Conservation (phyloP, 177 flowering plant species). For the Vitis hybrid region DNA sequence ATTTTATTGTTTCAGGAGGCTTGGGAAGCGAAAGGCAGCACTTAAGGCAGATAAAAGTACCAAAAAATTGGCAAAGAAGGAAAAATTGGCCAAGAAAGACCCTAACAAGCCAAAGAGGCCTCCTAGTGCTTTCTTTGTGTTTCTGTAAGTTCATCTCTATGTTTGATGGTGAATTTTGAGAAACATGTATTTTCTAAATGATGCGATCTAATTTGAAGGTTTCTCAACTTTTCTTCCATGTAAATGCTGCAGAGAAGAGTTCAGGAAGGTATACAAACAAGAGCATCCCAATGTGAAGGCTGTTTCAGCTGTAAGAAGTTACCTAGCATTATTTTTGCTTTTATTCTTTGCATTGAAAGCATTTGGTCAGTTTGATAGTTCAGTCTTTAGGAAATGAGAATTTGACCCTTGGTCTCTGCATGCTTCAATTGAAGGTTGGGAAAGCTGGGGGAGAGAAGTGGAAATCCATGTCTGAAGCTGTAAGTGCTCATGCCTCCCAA, state of each 20-base stretch:
- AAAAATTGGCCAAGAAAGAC: constrained; percentile 48
- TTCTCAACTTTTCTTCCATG: not conserved
- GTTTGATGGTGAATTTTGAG: not conserved
- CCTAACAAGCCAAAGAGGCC: constrained; percentile 91
- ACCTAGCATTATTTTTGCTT: not conserved
- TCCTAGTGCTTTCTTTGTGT: constrained; percentile 81
- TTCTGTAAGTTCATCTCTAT: constrained; percentile 46
- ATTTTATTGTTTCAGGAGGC: constrained; percentile 40
- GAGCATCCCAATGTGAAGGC: constrained; percentile 76
- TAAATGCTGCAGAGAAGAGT: constrained; percentile 61
- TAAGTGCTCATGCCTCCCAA: constrained; percentile 30
- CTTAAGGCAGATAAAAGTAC: constrained; percentile 34
- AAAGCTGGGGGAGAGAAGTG: constrained; percentile 89
- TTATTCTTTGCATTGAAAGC: not conserved
- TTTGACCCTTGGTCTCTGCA: constrained; percentile 1
- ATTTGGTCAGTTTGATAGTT: not conserved
- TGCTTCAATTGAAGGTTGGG: constrained; percentile 59
- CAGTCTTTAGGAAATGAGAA: not conserved
- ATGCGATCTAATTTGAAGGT: not conserved
- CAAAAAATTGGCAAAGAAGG: constrained; percentile 41
- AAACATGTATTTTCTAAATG: not conserved
- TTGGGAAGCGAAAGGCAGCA: constrained; percentile 75
- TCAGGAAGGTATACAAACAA: constrained; percentile 60
- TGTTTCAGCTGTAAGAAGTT: constrained; percentile 69
- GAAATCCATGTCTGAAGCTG: constrained; percentile 67